These are phyloP conservation scores for Tulasnella sp. DNA, from an alignment of 768 basidiomycete species.

Conservation along the genomic window DNA sequence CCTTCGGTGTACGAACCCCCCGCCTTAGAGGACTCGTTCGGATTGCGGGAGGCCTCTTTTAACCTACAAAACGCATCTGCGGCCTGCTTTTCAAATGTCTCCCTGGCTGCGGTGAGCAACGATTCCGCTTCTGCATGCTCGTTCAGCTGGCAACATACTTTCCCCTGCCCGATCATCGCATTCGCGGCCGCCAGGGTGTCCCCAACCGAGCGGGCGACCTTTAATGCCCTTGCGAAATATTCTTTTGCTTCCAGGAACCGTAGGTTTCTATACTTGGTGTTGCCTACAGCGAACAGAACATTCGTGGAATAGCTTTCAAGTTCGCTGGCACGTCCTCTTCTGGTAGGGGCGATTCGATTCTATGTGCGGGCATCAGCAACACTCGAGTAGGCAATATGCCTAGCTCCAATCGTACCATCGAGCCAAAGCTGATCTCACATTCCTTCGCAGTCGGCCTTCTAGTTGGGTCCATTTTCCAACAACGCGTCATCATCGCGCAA, in stretches of 20 bases:
- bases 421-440: background rate
- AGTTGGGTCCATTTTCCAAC: background rate
- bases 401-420: too few species aligned
- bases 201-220: background rate
- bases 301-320: background rate
- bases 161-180: background rate
- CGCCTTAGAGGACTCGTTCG: too few species aligned
- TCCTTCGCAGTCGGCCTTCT: background rate
- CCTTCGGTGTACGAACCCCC: too few species aligned
- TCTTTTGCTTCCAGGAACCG: background rate
- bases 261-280: background rate
- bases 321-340: background rate
- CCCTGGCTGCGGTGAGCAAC: background rate
- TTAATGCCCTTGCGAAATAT: background rate
- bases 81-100: background rate
- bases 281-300: background rate
- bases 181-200: background rate
- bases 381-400: too few species aligned
- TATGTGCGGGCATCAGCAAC: background rate
- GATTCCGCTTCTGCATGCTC: background rate
- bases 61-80: too few species aligned
- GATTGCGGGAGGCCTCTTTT: too few species aligned
- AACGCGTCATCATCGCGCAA: background rate
- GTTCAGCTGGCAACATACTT: background rate
- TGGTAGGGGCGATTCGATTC: background rate